phyloP scores from a whole-genome alignment of 768 basidiomycete species.

The Rhodotorula babjevae region DNA sequence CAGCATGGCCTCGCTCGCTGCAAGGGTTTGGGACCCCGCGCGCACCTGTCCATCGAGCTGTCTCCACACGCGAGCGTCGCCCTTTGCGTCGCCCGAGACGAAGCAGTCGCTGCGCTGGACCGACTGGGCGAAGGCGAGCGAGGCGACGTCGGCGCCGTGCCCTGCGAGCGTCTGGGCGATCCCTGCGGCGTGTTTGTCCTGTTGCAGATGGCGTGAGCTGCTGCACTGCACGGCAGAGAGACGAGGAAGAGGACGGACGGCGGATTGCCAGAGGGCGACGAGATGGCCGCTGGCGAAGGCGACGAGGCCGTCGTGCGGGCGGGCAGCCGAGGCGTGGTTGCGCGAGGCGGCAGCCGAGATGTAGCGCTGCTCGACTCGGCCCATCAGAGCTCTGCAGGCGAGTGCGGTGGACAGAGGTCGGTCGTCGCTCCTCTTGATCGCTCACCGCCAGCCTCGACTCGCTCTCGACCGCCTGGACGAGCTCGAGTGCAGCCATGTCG shows the following conservation, averaged over 20 bases:
- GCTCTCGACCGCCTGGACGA: no score
- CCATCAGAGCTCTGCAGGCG: background rate
- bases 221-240: fast-evolving
- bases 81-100: conserved; percentile 71
- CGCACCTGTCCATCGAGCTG: conserved; percentile 19
- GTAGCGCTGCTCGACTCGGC: conserved; percentile 31
- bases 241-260: conserved; percentile 48
- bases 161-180: conserved; percentile 68
- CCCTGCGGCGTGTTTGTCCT: conserved; percentile 57
- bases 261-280: conserved; percentile 60
- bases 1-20: background rate
- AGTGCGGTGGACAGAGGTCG: no score
- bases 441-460: no score
- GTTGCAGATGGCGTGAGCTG: background rate
- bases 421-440: no score
- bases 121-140: conserved; percentile 62
- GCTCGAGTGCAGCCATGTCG: background rate
- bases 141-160: conserved; percentile 69
- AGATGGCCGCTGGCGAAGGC: conserved; percentile 59
- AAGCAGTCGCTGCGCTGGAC: conserved; percentile 48
- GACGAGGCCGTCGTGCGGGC: conserved; percentile 48
- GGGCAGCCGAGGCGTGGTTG: conserved; percentile 46
- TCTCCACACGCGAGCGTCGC: conserved; percentile 63
- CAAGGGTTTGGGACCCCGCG: background rate
- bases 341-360: conserved; percentile 43